phyloP scores from a whole-genome alignment of 257 asterid species.

The Ilex aquifolium region DNA sequence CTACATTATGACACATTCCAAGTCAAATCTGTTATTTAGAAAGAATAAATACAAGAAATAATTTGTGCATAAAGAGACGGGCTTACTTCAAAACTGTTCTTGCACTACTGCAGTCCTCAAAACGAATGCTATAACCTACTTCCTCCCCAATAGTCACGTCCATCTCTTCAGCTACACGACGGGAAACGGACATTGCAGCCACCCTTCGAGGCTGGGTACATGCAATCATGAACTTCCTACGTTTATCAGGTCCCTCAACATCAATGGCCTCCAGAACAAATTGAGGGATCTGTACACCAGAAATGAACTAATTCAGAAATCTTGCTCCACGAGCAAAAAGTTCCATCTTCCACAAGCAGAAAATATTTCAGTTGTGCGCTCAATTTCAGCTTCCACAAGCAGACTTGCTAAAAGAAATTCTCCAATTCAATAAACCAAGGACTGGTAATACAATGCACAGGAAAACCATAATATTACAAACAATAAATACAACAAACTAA shows the following conservation, averaged over 20 bases:
- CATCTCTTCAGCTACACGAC: conserved; percentile 99
- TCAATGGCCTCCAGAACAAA: conserved; percentile 83
- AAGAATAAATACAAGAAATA: neutral
- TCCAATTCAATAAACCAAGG: neutral
- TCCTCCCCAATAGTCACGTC: conserved; percentile 95
- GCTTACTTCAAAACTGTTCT: conserved; percentile 71
- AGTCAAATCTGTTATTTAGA: too few relatives aligned
- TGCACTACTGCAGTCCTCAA: conserved; percentile 92
- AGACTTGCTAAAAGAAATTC: neutral
- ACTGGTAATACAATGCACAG: neutral
- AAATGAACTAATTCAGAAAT: neutral
- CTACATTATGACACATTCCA: neutral
- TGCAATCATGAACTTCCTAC: conserved; percentile 82
- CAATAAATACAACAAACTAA: too few relatives aligned
- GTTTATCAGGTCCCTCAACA: conserved; percentile 57
- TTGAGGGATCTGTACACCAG: conserved; percentile 73
- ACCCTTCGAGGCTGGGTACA: conserved; percentile 98
- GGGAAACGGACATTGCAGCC: conserved; percentile 98
- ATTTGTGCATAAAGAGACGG: neutral
- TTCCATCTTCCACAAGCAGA: neutral
- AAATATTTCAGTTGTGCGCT: neutral
- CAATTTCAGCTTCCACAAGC: neutral
- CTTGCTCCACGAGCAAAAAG: neutral
- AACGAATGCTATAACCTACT: conserved; percentile 95
- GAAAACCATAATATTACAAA: too few relatives aligned